These are phyloP conservation scores for Podospora conica DNA, from an alignment of 495 filamentous ascomycete species.

Conservation along the genomic window DNA sequence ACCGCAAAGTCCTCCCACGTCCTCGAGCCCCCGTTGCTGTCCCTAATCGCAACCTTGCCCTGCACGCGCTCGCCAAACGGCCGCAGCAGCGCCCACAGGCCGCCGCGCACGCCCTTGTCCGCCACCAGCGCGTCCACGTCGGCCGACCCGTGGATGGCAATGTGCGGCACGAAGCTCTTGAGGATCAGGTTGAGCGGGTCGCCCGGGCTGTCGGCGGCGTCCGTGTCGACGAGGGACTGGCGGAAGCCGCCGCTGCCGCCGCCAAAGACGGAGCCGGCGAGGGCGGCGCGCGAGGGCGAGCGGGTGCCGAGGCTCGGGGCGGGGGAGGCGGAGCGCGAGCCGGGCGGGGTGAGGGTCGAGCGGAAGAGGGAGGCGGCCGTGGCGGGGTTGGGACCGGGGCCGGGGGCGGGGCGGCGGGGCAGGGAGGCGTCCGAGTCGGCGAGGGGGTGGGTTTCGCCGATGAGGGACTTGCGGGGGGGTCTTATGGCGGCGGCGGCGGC, in stretches of 20 bases:
- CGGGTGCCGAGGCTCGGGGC: slow-evolving; percentile 38
- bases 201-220: slow-evolving; percentile 43
- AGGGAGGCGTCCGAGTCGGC: slow-evolving; percentile 42
- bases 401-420: slow-evolving; percentile 36
- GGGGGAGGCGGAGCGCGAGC: slow-evolving; percentile 54
- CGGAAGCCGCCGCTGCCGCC: slow-evolving; percentile 26
- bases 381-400: slow-evolving; percentile 44
- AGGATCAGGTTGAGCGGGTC: slow-evolving; percentile 71
- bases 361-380: slow-evolving; percentile 56
- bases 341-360: slow-evolving; percentile 47
- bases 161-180: slow-evolving; percentile 77
- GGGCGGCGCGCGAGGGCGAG: slow-evolving; percentile 47
- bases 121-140: slow-evolving; percentile 75
- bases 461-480: slow-evolving; percentile 28
- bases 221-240: slow-evolving; percentile 42
- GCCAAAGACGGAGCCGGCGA: slow-evolving; percentile 44
- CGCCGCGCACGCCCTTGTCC: slow-evolving; percentile 78
- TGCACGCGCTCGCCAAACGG: slow-evolving; percentile 87
- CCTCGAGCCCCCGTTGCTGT: slow-evolving; percentile 75
- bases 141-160: slow-evolving; percentile 73
- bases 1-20: slow-evolving; percentile 87
- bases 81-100: slow-evolving; percentile 75
- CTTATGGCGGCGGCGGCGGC: slow-evolving; percentile 37
- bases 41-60: slow-evolving; percentile 83
- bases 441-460: slow-evolving; percentile 26